phyloP scores from a whole-genome alignment of 495 filamentous ascomycete genomes.

The Daldinia caldariorum region DNA sequence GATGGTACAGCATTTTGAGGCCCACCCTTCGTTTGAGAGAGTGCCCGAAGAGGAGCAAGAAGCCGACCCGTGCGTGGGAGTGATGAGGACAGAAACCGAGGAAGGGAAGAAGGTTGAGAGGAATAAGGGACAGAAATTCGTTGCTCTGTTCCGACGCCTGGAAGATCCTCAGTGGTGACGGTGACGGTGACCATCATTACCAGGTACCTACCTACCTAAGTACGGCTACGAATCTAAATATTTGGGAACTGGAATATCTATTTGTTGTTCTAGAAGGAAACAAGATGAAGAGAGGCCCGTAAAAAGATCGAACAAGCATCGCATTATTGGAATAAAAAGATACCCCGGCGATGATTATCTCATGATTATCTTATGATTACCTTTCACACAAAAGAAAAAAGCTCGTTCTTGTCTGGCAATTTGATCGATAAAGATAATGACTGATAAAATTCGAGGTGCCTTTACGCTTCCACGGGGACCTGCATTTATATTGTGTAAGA shows the following conservation, averaged over 20 bases:
- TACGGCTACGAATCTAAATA: conserved; percentile 2
- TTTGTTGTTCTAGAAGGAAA: background rate
- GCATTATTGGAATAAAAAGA: conserved; percentile 11
- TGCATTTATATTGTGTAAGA: background rate
- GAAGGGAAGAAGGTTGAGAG: conserved; percentile 97
- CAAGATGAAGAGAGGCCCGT: background rate
- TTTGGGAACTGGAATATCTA: background rate
- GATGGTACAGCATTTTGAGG: conserved; percentile 87
- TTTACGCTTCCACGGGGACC: background rate
- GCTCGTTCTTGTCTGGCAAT: background rate
- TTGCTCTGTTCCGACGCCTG: conserved; percentile 83
- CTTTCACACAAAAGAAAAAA: too few relatives aligned
- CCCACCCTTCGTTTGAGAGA: conserved; percentile 72
- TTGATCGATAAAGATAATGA: background rate
- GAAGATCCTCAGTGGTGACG: conserved; percentile 78
- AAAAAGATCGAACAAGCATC: background rate
- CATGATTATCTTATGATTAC: background rate
- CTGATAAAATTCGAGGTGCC: background rate
- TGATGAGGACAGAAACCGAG: conserved; percentile 90
- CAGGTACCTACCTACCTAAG: background rate
- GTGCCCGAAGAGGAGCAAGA: conserved; percentile 72
- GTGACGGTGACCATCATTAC: conserved; percentile 64
- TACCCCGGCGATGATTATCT: conserved; percentile 5
- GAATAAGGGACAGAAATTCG: conserved; percentile 87
- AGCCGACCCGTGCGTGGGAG: conserved; percentile 75